Evolutionary conservation across 331 rosid species (phyloP), one percentile per base, ranked within the genome.

Genomic region (Cydonia oblonga): DNA sequence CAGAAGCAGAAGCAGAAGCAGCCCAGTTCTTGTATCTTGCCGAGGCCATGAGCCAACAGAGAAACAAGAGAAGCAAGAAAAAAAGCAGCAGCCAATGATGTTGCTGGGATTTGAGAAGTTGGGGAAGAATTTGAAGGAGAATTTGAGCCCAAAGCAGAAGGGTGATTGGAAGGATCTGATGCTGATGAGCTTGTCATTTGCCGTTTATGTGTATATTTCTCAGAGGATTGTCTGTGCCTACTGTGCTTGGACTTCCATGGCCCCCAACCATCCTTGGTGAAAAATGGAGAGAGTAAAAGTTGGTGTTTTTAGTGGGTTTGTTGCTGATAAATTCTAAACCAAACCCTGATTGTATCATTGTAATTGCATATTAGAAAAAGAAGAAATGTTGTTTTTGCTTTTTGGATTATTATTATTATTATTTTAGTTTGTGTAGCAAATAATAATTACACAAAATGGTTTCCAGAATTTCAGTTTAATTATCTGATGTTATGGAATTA

Each of bases 111-210:
- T 83, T 24, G 83, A 65, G 26, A 77, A 77, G 73, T 32, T 81
- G 53, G 85, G 90, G 60, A 77, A 77, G 72, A 64, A 67, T 46
- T 16, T 86, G 82, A 84, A 76, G 76, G 83, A 81, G 80, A 84
- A 49, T 61, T 32, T 84, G 68, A 84, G 86, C 64, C 90, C 90
- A 42, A 75, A 81, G 69, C 79, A 72, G 67, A 86, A 86, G 68
- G 90, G 90, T 65, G 90, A 84, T 22, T 86, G 90, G 90, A 86
- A 84, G 32, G 90, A 86, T 57, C 11, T 86, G 81, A 54, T 75
- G 26, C 51, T 86, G 78, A 86, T 86, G 86, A 86, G 90, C 64
- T 70, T 86, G 58, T 84, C 90, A 2, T 86, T 86, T 69, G 90
- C 90, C 53, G 86, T 86, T 68, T 86, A 86, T 79, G 86, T 86